Base-by-base conservation (phyloP, 768 basidiomycete genomes). In the Amanita subjunquillea region DNA sequence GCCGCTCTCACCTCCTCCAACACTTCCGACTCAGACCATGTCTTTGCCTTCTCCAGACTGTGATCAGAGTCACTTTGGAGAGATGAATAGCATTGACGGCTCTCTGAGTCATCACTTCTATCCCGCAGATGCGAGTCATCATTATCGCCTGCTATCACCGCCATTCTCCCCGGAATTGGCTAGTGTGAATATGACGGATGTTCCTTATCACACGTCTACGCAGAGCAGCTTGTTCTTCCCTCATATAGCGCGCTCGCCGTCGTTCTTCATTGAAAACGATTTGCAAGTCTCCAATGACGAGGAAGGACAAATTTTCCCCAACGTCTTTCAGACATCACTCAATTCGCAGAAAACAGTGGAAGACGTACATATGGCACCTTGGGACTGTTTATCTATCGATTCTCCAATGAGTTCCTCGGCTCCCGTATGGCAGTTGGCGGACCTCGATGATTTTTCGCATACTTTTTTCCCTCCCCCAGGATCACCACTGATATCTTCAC, bases 1-100 rank as follows among this genome's bases (percentile, higher is more conserved):
- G 13, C 73, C 66, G 2, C 63, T 68, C 54, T 72, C 73, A 17
- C 75, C 74, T 48, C 74, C 74, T 15, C 67, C 71, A 34, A 74
- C 72, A 17, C 62, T 72, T 50, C 70, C 71, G 20, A 69, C 65
- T 27, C 54, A 60, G 40, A 70, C 67, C 0, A 64, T 64, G 20
- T 63, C 58, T 41, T 55, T 76, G 30, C 74, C 76, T 6, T 68
- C 68, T 25, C 41, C 59, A 7, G 72, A 72, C 42, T 25, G 50
- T 12, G 64, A 66, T 46, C 22, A 46, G 36, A 57, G 56, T 6
- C 39, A 27, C 10, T 43, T 10, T 6, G 25, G 23, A 38, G 51
- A 46, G 9, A 44, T 39, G 51, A 20, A 32, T 22, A 10, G 29
- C 36, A 12, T 43, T 8, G 17, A 51, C 12, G 6, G 2, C 30